Evolutionary conservation across 1,139 yeast species (phyloP).

Genomic region (Arxiozyma slooffiae): DNA sequence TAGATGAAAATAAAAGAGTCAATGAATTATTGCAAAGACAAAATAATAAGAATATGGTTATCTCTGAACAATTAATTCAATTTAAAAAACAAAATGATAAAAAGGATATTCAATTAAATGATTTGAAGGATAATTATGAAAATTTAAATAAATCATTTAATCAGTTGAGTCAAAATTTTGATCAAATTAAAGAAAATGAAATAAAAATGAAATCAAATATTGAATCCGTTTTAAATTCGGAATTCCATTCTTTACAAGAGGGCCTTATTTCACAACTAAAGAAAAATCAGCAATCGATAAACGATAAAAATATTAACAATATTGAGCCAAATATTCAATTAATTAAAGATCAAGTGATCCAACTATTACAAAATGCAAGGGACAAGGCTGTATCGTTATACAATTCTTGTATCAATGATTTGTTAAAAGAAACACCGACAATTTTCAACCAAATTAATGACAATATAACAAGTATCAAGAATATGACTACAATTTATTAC

Average conservation of each 20-base stretch:
- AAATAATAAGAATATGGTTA: conserved; percentile 5
- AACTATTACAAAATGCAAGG: conserved; percentile 13
- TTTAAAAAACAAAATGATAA: background rate
- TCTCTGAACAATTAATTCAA: background rate
- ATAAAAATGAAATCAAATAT: conserved; percentile 22
- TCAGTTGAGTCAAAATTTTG: conserved; percentile 3
- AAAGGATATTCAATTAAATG: conserved; percentile 24
- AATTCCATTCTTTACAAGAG: conserved; percentile 16
- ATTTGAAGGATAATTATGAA: conserved; percentile 27
- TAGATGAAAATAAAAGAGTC: conserved; percentile 25
- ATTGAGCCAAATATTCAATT: conserved; percentile 14
- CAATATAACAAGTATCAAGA: conserved; percentile 11
- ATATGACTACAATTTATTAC: conserved; percentile 13
- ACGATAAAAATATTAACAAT: conserved; percentile 7
- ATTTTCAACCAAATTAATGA: conserved; percentile 15
- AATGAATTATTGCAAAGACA: conserved; percentile 25
- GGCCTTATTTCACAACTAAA: conserved; percentile 12
- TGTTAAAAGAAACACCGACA: conserved; percentile 20
- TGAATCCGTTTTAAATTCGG: conserved; percentile 21
- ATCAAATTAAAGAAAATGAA: conserved; percentile 23
- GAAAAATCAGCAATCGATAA: background rate
- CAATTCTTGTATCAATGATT: conserved; percentile 18
- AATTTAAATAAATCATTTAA: conserved; percentile 28
- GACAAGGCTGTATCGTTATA: conserved; percentile 18
- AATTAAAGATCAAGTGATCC: conserved; percentile 19